Base-by-base conservation (phyloP, 306 rosid species). In the Glycine tomentella region DNA sequence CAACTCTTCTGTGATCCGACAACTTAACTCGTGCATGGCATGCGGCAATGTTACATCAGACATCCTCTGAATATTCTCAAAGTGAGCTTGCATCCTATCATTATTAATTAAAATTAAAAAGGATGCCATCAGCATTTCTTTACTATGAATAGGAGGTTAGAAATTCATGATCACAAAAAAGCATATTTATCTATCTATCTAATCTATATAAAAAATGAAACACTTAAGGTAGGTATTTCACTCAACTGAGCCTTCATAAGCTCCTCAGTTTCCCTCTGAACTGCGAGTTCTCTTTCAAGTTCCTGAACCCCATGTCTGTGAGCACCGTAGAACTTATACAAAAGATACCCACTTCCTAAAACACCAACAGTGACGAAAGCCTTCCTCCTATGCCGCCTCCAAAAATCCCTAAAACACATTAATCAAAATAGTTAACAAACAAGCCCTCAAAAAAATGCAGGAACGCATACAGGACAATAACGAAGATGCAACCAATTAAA, bases 321-420 rank as follows among this genome's bases (percentile, higher is more conserved):
- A 85, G 89, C 91, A 85, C 79, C 91, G 71, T 91, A 93, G 15
- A 91, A 87, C 79, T 85, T 90, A 74, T 92, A 96, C 80, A 93
- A 69, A 84, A 85, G 59, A 86, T 89, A 96, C 3, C 99, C 97
- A 85, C 97, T 72, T 78, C 99, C 99, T 13, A 96, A 53, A 84
- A 87, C 88, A 74, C 98, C 94, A 76, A 80, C 87, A 10, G 93
- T 62, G 74, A 90, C 72, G 78, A 83, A 74, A 81, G 87, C 31
- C 94, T 93, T 96, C 91, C 88, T 91, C 88, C 82, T 96, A 85
- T 96, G 93, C 85, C 94, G 91, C 83, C 89, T 93, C 99, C 99
- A 96, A 45, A 93, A 87, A 80, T 84, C 78, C 97, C 98, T 93
- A 70, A 72, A 34, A 45, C 52, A 65, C 76, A 79, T 77, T 58